Conservation (phyloP, 179 eudicot genomes). For the Carnegiea gigantea region DNA sequence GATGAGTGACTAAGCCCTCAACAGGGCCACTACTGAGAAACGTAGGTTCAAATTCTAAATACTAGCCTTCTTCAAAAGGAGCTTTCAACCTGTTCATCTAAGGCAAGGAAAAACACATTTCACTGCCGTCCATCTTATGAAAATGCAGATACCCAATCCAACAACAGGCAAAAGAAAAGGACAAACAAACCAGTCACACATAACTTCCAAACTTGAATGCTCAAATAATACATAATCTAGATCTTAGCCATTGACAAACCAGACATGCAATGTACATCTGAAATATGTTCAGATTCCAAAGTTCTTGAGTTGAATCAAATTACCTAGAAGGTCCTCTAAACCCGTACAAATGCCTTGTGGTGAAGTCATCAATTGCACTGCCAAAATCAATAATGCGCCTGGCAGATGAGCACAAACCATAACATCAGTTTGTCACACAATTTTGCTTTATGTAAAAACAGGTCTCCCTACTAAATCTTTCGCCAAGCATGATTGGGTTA, state of each 20-base stretch:
- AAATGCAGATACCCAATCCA: background rate
- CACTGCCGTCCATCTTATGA: background rate
- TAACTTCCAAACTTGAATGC: background rate
- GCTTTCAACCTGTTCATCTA: background rate
- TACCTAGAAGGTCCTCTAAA: constrained; percentile 92
- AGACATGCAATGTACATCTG: background rate
- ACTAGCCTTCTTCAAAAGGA: too few relatives aligned
- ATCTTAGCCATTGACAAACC: background rate
- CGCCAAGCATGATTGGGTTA: constrained; percentile 10
- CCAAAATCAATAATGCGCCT: constrained; percentile 99
- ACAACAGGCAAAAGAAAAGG: background rate
- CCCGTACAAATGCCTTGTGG: constrained; percentile 74
- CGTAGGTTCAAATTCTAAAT: too few relatives aligned
- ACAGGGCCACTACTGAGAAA: background rate
- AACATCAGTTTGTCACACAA: background rate
- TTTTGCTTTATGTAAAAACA: background rate
- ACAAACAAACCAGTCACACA: background rate
- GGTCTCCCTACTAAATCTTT: constrained; percentile 7
- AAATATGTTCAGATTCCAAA: background rate
- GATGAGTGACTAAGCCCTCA: too few relatives aligned
- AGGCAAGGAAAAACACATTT: background rate
- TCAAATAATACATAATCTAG: constrained; percentile 1
- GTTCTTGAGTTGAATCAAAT: background rate
- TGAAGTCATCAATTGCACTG: constrained; percentile 85
- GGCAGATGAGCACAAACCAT: constrained; percentile 18